Percentiles rank a stretch among this genome's conserved stretches.
Conservation (phyloP, 345 rosid genomes). For the Firmiana major region DNA sequence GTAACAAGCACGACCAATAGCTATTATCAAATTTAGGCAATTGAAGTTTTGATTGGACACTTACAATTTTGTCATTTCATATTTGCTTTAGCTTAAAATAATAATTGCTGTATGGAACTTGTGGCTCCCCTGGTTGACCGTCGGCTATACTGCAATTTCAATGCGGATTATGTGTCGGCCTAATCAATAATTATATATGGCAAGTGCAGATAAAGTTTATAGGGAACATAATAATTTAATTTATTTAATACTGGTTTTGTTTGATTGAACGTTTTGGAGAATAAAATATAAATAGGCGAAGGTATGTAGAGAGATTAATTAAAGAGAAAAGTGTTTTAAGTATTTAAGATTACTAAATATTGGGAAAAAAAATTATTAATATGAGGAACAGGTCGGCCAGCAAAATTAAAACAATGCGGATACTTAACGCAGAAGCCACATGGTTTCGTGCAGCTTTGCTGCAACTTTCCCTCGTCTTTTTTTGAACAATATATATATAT, state of each 20-base stretch:
- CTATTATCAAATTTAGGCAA: neutral
- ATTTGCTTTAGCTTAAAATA: neutral
- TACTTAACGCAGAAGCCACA: neutral
- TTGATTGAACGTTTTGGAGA: neutral
- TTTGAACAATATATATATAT: too few relatives aligned
- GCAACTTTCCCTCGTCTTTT: neutral
- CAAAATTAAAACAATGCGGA: neutral
- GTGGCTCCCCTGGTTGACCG: neutral
- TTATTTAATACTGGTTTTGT: neutral
- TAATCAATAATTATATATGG: neutral
- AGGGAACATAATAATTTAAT: neutral
- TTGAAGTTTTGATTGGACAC: neutral
- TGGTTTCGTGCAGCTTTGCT: neutral
- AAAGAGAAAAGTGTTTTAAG: neutral
- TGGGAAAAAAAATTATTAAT: neutral
- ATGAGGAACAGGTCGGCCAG: neutral
- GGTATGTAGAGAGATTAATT: neutral
- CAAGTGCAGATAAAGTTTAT: neutral
- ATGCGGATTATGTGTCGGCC: neutral
- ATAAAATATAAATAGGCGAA: neutral
- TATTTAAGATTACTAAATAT: neutral
- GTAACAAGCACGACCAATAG: neutral
- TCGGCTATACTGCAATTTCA: neutral
- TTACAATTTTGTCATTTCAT: neutral
- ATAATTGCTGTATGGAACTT: neutral